Percentiles rank a stretch among this genome's conserved stretches.
Evolutionary conservation across 805 yeast species (phyloP).

Genomic region (Cyberlindnera suaveolens): DNA sequence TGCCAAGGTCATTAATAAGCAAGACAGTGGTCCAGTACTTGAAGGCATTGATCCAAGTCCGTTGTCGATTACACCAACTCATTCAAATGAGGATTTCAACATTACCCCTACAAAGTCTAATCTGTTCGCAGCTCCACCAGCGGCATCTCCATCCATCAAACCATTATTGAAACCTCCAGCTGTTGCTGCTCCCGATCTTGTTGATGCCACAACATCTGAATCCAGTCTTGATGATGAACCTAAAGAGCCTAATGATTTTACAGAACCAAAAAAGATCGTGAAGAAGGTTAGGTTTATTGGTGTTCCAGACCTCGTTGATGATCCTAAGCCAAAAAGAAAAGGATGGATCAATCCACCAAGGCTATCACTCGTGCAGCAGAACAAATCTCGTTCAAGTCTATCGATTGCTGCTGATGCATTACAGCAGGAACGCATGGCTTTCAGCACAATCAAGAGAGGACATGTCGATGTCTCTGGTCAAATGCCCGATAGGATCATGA

Average conservation of each 20-base stretch:
- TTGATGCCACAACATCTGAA: slow-evolving; percentile 6
- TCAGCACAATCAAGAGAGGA: slow-evolving; percentile 19
- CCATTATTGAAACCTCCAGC: slow-evolving; percentile 2
- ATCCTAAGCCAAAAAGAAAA: slow-evolving; percentile 18
- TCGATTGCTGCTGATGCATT: slow-evolving; percentile 20
- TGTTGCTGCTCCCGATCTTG: slow-evolving; percentile 9
- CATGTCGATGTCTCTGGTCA: slow-evolving; percentile 18
- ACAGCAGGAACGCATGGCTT: slow-evolving; percentile 21
- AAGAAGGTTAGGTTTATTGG: slow-evolving; percentile 25
- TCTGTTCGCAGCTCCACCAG: not conserved
- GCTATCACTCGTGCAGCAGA: slow-evolving; percentile 2
- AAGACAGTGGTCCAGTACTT: not conserved
- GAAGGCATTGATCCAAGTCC: not conserved
- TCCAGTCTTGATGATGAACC: slow-evolving; percentile 2
- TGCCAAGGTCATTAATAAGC: not conserved
- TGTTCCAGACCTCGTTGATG: slow-evolving; percentile 19
- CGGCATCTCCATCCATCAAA: slow-evolving; percentile 5
- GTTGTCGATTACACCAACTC: not conserved
- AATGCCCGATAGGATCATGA: slow-evolving; percentile 9
- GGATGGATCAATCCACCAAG: slow-evolving; percentile 22
- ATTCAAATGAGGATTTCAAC: not conserved
- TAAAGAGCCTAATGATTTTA: not conserved
- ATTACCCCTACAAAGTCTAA: not conserved
- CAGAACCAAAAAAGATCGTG: slow-evolving; percentile 8
- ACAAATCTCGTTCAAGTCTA: slow-evolving; percentile 8